Evolutionary conservation across 148 eudicot species (phyloP), one percentile per base, ranked within the genome.

Genomic region (Fagopyrum homotropicum): DNA sequence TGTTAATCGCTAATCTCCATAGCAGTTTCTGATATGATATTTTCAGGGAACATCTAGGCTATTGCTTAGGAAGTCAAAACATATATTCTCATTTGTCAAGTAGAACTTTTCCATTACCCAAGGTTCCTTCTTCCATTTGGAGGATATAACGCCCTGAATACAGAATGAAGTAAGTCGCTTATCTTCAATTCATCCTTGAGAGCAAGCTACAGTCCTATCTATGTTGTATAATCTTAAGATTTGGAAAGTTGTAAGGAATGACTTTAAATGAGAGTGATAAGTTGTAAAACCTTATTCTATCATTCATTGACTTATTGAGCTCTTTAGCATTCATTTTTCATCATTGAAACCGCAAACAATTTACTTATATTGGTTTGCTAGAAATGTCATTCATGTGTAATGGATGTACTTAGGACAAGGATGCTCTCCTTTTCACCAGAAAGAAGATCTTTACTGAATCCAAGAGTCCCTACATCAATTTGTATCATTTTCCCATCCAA

Each of bases 101-200:
- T 22, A 59, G 69, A 30, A 57, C 3, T 57, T 17, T 19, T 10
- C 64, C 9, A 10, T 7, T 9, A 22, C 30, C 4, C 6, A 0
- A 57, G 30, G 11, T 61, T 61, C 63, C 35, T 57, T 30, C 7
- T 19, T 57, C 68, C 68, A 11, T 29, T 29, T 61, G 35, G 40
- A 19, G 68, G 68, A 61, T 61, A 3, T 1, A 61, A 61, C 68
- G 30, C 43, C 68, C 68, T 4, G 15, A 6, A 61, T 22, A 35
- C 71, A 66, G 4, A 17, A 66, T 66, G 71, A 66, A 66, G 71
- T 66, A 66, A 66, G 71, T 66, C 71, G 43, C 5, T 35, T 66
- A 17, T 40, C 15, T 66, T 6, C 45, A 15, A 35, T 9, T 15
- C 47, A 66, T 66, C 5, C 19, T 66, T 40, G 46, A 40, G 8